These are phyloP conservation scores for Millerozyma acaciae DNA, from an alignment of 805 yeast species.

Conservation along the genomic window DNA sequence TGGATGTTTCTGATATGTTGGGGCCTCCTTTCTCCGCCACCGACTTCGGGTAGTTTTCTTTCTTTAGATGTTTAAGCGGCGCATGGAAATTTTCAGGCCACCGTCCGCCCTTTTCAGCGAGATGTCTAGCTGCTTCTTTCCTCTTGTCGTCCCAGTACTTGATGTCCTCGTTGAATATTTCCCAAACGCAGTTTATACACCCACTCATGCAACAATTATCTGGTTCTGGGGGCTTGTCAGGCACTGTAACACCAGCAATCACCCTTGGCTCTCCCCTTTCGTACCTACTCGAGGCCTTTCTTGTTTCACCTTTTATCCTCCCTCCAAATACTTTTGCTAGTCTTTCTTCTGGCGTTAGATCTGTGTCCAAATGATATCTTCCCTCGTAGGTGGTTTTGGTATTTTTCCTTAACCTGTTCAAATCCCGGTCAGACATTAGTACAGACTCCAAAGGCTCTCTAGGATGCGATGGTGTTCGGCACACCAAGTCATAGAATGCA, in stretches of 20 bases:
- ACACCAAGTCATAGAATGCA: constrained; percentile 35
- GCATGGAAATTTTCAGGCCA: constrained; percentile 45
- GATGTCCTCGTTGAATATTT: constrained; percentile 80
- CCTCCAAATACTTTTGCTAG: constrained; percentile 54
- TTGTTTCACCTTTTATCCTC: constrained; percentile 49
- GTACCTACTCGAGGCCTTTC: constrained; percentile 36
- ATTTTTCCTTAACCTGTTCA: constrained; percentile 14
- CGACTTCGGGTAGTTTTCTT: constrained; percentile 35
- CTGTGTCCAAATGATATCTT: constrained; percentile 21
- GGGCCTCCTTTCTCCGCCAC: constrained; percentile 21
- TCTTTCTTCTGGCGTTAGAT: constrained; percentile 42
- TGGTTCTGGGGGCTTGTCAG: constrained; percentile 83
- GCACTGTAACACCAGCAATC: constrained; percentile 66
- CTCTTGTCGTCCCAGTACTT: constrained; percentile 73
- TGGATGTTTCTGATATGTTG: constrained; percentile 12
- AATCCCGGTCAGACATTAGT: constrained; percentile 19
- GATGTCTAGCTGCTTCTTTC: constrained; percentile 47
- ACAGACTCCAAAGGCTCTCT: constrained; percentile 29
- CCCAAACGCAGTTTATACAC: constrained; percentile 97
- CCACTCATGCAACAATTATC: constrained; percentile 98
- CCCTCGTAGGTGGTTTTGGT: constrained; percentile 31
- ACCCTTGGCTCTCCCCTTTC: constrained; percentile 32
- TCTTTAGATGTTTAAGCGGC: constrained; percentile 28
- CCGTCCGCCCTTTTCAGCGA: constrained; percentile 35
- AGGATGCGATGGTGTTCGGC: constrained; percentile 31